These are phyloP conservation scores for Fraxinus baroniana DNA, from an alignment of 305 asterid genomes.

Conservation along the genomic window DNA sequence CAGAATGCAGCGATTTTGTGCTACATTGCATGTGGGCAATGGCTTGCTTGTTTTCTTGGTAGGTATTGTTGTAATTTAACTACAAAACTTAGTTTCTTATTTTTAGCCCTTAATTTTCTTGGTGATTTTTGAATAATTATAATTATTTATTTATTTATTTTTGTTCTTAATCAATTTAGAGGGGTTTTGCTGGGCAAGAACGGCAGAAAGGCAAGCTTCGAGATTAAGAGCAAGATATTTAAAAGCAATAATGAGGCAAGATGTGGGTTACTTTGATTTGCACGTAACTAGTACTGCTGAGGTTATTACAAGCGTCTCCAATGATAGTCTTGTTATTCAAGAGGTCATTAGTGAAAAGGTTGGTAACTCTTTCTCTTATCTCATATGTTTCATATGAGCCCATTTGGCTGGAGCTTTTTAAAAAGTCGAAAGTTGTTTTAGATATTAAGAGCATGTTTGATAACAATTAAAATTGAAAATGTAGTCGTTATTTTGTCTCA, in stretches of 20 bases:
- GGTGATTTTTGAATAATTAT: not conserved
- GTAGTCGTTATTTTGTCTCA: too few species aligned
- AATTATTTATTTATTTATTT: not conserved
- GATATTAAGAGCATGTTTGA: too few species aligned
- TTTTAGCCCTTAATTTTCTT: not conserved
- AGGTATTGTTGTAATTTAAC: not conserved
- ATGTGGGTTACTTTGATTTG: constrained; percentile 86
- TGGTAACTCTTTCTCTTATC: too few species aligned
- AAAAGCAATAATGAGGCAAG: constrained; percentile 91
- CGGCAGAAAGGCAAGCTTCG: constrained; percentile 94
- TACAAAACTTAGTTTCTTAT: not conserved
- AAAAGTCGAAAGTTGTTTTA: too few species aligned
- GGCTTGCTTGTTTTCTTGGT: constrained; percentile 66
- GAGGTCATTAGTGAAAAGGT: constrained; percentile 93
- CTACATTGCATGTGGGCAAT: constrained; percentile 73
- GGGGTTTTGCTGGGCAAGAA: constrained; percentile 97
- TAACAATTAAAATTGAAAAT: too few species aligned
- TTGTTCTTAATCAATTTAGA: constrained; percentile 34
- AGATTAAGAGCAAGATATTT: constrained; percentile 64
- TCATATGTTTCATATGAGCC: not conserved
- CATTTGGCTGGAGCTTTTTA: not conserved
- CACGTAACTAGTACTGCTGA: constrained; percentile 93
- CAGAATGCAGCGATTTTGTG: constrained; percentile 83
- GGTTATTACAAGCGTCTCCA: constrained; percentile 74
- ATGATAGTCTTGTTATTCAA: constrained; percentile 84